A percentile compares a stretch with the other conserved stretches of the same genome.
These are phyloP conservation scores for Glycyrrhiza uralensis DNA, from an alignment of 306 rosid species.

Conservation along the genomic window DNA sequence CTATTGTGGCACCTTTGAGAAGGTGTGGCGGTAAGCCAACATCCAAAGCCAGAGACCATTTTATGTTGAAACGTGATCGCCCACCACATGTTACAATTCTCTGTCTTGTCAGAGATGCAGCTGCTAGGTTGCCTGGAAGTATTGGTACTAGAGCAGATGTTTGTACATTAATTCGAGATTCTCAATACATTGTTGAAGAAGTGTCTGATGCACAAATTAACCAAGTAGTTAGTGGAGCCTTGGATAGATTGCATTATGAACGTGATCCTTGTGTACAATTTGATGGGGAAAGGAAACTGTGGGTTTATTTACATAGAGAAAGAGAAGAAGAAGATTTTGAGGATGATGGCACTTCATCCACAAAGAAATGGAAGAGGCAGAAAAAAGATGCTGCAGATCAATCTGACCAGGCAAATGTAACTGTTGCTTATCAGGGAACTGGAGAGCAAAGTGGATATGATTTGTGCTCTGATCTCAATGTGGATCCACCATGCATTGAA, in stretches of 20 bases:
- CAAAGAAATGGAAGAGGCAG: constrained; percentile 99
- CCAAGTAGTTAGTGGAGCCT: constrained; percentile 98
- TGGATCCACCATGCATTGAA: constrained; percentile 60
- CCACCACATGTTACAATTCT: constrained; percentile 99
- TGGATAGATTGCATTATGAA: constrained; percentile 98
- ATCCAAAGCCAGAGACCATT: constrained; percentile 97
- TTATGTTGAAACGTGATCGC: constrained; percentile 97
- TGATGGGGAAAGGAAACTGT: constrained; percentile 92
- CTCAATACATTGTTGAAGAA: constrained; percentile 96
- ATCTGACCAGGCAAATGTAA: constrained; percentile 75
- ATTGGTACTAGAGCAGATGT: constrained; percentile 99
- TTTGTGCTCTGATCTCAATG: constrained; percentile 84
- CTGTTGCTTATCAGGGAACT: constrained; percentile 63
- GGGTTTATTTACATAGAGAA: constrained; percentile 98
- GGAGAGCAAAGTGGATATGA: constrained; percentile 74
- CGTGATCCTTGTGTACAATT: constrained; percentile 99
- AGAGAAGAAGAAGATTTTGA: constrained; percentile 99
- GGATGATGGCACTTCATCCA: constrained; percentile 99
- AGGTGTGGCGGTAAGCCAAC: constrained; percentile 99
- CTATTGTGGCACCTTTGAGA: constrained; percentile 97
- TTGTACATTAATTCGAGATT: constrained; percentile 94
- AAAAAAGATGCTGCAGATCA: constrained; percentile 83
- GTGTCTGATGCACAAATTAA: constrained; percentile 96
- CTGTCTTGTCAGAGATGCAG: constrained; percentile 98
- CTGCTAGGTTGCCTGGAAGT: constrained; percentile 98